A percentile compares a stretch with the other conserved stretches of the same genome.
These are phyloP conservation scores for Nematocida sp. DNA, from an alignment of 371 early-diverging fungal species.

Conservation along the genomic window DNA sequence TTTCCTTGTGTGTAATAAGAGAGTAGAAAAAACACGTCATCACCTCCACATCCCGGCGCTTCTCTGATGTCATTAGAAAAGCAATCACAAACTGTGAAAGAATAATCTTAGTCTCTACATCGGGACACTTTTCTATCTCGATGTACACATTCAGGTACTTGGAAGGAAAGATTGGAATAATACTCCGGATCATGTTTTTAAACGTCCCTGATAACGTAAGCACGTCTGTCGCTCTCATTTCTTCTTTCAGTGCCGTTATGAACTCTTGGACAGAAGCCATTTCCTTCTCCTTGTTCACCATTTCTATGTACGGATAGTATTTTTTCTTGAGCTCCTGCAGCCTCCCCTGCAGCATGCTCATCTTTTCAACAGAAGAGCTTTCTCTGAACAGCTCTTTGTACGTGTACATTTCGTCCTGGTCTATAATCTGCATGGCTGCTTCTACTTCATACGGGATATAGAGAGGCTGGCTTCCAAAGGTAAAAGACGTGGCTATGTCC, in stretches of 20 bases:
- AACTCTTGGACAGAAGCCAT: no score
- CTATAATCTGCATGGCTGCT: conserved; percentile 26
- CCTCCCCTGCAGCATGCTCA: neutral
- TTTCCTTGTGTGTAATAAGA: conserved; percentile 5
- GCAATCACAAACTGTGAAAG: conserved; percentile 15
- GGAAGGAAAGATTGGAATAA: conserved; percentile 20
- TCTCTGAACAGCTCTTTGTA: conserved; percentile 43
- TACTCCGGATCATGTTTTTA: conserved; percentile 14
- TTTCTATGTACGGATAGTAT: no score
- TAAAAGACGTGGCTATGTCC: neutral
- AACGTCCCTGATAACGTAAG: conserved; percentile 13
- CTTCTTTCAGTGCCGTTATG: neutral
- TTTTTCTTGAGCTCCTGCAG: neutral
- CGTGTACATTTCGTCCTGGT: neutral
- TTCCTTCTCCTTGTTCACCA: no score
- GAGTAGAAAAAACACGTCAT: conserved; percentile 4
- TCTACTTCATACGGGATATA: conserved; percentile 8
- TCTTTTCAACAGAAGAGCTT: conserved; percentile 26
- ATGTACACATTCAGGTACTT: conserved; percentile 24
- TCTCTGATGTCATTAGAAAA: neutral
- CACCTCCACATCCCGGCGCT: conserved; percentile 14
- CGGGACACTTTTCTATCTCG: neutral
- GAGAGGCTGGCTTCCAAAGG: neutral
- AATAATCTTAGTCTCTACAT: neutral
- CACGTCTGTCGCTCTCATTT: conserved; percentile 15